A percentile compares a stretch with the other conserved stretches of the same genome.
Evolutionary conservation across 2,329 filamentous ascomycete species (phyloP).

Genomic region (Ceratocystis destructans): DNA sequence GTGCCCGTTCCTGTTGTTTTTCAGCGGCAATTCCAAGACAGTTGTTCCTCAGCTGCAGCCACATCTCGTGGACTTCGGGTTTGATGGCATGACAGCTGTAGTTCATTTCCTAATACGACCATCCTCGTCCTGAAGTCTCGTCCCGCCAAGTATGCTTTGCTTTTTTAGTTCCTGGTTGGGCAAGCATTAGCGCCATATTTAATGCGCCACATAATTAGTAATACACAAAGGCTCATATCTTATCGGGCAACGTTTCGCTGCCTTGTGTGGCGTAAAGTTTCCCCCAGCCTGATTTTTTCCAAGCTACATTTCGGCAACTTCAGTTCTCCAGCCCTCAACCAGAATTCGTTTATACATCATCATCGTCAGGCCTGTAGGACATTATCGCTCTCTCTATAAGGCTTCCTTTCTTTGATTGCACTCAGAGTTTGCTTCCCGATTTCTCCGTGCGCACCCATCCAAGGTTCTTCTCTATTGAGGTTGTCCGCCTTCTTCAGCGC

Average conservation of each 20-base stretch:
- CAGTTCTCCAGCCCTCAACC: conserved; percentile 6
- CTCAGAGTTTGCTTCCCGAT: not conserved
- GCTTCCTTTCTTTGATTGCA: not conserved
- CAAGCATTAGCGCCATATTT: not conserved
- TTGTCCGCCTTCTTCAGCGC: not conserved
- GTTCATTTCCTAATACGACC: conserved; percentile 6
- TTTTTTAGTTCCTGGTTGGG: not conserved
- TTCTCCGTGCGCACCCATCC: not conserved
- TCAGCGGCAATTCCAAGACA: not conserved
- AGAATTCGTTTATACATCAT: not conserved
- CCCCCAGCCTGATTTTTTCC: conserved; percentile 3
- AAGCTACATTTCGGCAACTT: conserved; percentile 3
- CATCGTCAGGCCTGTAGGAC: not conserved
- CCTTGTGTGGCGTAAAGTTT: conserved; percentile 16
- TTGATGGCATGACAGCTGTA: conserved; percentile 2
- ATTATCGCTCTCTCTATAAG: not conserved
- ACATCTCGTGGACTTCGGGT: conserved; percentile 1
- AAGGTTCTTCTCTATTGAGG: not conserved
- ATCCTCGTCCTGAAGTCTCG: not conserved
- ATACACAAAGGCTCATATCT: not conserved
- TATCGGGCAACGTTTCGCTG: conserved; percentile 14
- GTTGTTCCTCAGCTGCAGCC: not conserved
- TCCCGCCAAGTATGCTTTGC: not conserved
- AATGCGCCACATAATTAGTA: not conserved
- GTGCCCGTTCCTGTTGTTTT: not conserved